phyloP scores from a whole-genome alignment of 1,284 basidiomycete genomes.

The Puccinia horiana region DNA sequence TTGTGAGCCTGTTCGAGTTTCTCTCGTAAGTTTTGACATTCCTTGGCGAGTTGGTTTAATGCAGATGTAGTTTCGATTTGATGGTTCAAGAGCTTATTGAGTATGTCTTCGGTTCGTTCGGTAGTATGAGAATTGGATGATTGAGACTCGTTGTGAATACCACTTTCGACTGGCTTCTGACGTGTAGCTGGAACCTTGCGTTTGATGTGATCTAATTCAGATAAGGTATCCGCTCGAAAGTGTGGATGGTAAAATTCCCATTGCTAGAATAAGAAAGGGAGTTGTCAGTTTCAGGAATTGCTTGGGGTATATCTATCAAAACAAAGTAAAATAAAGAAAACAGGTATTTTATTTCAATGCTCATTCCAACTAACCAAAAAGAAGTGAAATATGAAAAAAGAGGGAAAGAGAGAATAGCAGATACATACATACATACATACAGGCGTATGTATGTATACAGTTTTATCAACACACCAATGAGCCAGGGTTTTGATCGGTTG shows the following conservation, averaged over 20 bases:
- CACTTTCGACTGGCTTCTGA: conserved; percentile 53
- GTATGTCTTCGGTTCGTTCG: conserved; percentile 16
- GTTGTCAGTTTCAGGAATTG: neutral
- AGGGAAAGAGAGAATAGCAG: neutral
- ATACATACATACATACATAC: neutral
- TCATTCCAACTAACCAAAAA: neutral
- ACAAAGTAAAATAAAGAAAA: neutral
- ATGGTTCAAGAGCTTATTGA: conserved; percentile 53
- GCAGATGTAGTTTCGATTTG: conserved; percentile 57
- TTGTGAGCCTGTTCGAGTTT: conserved; percentile 28
- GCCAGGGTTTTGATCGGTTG: neutral
- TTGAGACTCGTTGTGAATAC: conserved; percentile 21
- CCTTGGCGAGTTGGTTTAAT: conserved; percentile 54
- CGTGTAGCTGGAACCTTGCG: conserved; percentile 76
- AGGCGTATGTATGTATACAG: neutral
- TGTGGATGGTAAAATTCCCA: conserved; percentile 97
- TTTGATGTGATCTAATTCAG: conserved; percentile 62
- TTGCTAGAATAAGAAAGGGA: conserved; percentile 62
- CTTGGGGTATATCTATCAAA: neutral
- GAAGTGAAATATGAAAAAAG: neutral
- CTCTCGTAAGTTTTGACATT: conserved; percentile 37
- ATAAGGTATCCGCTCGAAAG: conserved; percentile 72
- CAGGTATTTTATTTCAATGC: neutral
- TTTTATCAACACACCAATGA: conserved; percentile 25
- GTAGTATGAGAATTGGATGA: neutral